phyloP scores from a whole-genome alignment of 768 basidiomycete genomes.

The Lentinula aciculospora region DNA sequence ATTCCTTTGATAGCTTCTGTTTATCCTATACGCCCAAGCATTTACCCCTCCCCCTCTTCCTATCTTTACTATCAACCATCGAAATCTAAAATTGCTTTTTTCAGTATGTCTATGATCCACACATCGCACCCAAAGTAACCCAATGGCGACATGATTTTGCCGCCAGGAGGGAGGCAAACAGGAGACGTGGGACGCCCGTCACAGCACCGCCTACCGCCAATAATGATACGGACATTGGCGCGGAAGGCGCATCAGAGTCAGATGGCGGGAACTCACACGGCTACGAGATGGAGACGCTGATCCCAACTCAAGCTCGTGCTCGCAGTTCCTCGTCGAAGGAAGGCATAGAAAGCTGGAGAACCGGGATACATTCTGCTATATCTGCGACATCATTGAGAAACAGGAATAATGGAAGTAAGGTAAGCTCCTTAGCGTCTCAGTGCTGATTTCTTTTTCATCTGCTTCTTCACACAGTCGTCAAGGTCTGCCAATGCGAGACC shows the following conservation, averaged over 20 bases:
- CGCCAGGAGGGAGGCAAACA: not conserved
- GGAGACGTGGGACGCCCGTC: not conserved
- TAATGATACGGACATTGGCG: not conserved
- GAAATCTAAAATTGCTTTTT: not conserved
- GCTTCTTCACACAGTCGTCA: not conserved
- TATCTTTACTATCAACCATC: not conserved
- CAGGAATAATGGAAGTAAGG: not conserved
- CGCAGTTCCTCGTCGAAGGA: not conserved
- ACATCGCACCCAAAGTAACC: not conserved
- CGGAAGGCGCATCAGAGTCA: not conserved
- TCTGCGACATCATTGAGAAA: not conserved
- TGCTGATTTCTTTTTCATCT: not conserved
- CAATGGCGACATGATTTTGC: not conserved
- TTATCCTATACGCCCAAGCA: too few species aligned
- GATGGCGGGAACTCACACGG: not conserved
- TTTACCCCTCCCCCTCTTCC: not conserved
- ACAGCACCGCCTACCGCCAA: not conserved
- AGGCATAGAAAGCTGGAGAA: not conserved
- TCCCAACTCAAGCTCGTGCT: not conserved
- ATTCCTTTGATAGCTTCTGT: too few species aligned
- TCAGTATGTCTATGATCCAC: slow-evolving; percentile 1
- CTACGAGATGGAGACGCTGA: slow-evolving; percentile 1
- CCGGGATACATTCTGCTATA: not conserved
- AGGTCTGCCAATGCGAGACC: not conserved
- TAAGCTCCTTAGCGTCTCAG: not conserved